phyloP scores from a whole-genome alignment of 2,329 filamentous ascomycete genomes.

The Trichoderma sp. region DNA sequence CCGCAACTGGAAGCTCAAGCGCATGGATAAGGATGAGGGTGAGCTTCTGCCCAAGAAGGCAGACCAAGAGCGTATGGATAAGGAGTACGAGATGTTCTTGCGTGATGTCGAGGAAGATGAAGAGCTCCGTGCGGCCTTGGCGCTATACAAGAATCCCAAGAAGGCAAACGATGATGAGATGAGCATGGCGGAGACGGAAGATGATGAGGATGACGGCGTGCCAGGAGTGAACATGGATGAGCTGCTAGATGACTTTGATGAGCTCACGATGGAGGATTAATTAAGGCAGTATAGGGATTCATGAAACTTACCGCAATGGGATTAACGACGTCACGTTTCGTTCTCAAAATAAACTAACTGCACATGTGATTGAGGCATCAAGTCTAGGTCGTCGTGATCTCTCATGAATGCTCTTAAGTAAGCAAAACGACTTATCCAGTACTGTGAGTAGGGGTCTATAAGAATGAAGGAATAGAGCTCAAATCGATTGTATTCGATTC shows the following conservation, averaged over 20 bases:
- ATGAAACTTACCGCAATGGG: constrained; percentile 18
- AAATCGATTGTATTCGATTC: constrained; percentile 23
- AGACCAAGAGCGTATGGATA: constrained; percentile 83
- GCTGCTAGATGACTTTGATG: constrained; percentile 88
- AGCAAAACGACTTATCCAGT: constrained; percentile 24
- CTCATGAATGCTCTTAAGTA: not conserved
- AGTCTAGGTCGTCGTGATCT: not conserved
- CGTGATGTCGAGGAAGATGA: constrained; percentile 94
- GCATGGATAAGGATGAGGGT: constrained; percentile 85
- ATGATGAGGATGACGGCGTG: constrained; percentile 57
- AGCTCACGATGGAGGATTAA: constrained; percentile 53
- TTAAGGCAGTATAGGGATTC: constrained; percentile 28
- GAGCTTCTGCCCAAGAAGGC: constrained; percentile 82
- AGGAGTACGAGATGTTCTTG: constrained; percentile 96
- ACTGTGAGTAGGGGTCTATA: constrained; percentile 26
- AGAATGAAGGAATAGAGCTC: constrained; percentile 39
- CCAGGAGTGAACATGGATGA: constrained; percentile 76
- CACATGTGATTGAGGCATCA: not conserved
- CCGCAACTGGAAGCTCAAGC: constrained; percentile 92
- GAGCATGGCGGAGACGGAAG: constrained; percentile 63
- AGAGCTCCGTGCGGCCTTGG: constrained; percentile 78
- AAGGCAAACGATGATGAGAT: constrained; percentile 58
- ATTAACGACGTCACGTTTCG: constrained; percentile 3
- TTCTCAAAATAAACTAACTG: not conserved
- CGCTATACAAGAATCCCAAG: constrained; percentile 73